A percentile compares a stretch with the other conserved stretches of the same genome.
These are phyloP conservation scores for Fusarium nisikadoi DNA, from an alignment of 2,329 filamentous ascomycete genomes.

Conservation along the genomic window DNA sequence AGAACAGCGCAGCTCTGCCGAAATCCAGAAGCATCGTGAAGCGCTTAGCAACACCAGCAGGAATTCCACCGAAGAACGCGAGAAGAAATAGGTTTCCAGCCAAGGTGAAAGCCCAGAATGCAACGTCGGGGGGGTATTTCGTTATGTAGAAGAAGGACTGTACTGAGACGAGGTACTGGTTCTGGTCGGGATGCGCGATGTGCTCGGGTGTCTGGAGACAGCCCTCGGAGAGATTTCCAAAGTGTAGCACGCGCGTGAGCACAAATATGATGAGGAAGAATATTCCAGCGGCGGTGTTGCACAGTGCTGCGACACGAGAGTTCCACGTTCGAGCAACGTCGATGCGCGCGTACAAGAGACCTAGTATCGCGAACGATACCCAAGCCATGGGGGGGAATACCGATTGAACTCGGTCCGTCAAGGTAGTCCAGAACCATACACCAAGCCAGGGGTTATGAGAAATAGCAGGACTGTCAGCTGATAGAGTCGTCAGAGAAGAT, in stretches of 20 bases:
- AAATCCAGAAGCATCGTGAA: constrained; percentile 54
- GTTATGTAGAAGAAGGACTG: constrained; percentile 58
- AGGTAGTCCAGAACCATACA: constrained; percentile 56
- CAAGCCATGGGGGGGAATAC: constrained; percentile 58
- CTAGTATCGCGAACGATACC: constrained; percentile 58
- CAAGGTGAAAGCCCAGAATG: constrained; percentile 56
- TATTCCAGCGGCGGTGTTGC: constrained; percentile 45
- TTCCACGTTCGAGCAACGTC: constrained; percentile 48
- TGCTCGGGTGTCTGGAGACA: constrained; percentile 56
- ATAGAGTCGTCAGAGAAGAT: background rate
- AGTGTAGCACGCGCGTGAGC: constrained; percentile 53
- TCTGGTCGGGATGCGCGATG: constrained; percentile 42
- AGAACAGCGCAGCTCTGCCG: constrained; percentile 60
- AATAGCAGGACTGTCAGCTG: constrained; percentile 13
- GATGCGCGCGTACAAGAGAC: constrained; percentile 56
- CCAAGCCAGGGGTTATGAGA: constrained; percentile 43
- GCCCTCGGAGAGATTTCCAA: constrained; percentile 57
- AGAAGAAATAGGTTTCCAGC: constrained; percentile 54
- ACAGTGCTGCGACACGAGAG: constrained; percentile 38
- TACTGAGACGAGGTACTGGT: constrained; percentile 55
- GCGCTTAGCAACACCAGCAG: constrained; percentile 43
- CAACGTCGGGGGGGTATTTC: constrained; percentile 60
- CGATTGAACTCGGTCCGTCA: constrained; percentile 48
- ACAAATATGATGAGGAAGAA: constrained; percentile 53
- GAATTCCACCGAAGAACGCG: constrained; percentile 50